Percentiles rank a stretch among this genome's conserved stretches.
These are phyloP conservation scores for Aspergillus sp. DNA, from an alignment of 2,329 filamentous ascomycete species.

Conservation along the genomic window DNA sequence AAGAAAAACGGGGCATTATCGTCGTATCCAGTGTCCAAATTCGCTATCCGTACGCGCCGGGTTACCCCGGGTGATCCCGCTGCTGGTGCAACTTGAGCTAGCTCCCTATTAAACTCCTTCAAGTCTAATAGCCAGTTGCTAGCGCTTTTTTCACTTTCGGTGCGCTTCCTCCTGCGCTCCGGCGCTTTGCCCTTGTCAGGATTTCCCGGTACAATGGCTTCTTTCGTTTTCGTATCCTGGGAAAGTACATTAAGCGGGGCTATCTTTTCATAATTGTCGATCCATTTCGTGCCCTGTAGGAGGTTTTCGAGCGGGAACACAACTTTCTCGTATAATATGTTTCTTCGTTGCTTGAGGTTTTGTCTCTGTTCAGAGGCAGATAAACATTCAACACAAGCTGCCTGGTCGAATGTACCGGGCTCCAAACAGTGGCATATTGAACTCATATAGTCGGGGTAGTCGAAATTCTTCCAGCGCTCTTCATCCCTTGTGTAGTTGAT, in stretches of 20 bases:
- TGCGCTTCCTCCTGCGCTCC: too few species aligned
- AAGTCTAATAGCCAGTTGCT: too few species aligned
- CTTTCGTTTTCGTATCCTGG: too few species aligned
- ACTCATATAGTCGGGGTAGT: neutral
- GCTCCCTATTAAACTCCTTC: neutral
- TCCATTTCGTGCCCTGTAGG: constrained; percentile 6
- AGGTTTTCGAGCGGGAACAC: constrained; percentile 5
- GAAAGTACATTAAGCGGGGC: neutral
- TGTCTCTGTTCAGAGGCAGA: neutral
- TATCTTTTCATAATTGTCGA: neutral
- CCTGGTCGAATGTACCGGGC: neutral
- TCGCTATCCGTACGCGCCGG: neutral
- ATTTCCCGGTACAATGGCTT: neutral
- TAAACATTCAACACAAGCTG: neutral
- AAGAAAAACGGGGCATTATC: neutral
- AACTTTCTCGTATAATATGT: constrained; percentile 1
- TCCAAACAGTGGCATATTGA: neutral
- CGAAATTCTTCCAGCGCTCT: neutral
- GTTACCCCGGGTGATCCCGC: neutral
- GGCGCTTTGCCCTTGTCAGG: neutral
- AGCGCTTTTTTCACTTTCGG: too few species aligned
- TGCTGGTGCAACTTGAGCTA: neutral
- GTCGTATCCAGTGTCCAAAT: neutral
- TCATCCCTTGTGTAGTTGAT: neutral
- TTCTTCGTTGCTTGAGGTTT: neutral